Evolutionary conservation across 176 grass and related monocot genomes (phyloP).

Genomic region (Guadua angustifolia): DNA sequence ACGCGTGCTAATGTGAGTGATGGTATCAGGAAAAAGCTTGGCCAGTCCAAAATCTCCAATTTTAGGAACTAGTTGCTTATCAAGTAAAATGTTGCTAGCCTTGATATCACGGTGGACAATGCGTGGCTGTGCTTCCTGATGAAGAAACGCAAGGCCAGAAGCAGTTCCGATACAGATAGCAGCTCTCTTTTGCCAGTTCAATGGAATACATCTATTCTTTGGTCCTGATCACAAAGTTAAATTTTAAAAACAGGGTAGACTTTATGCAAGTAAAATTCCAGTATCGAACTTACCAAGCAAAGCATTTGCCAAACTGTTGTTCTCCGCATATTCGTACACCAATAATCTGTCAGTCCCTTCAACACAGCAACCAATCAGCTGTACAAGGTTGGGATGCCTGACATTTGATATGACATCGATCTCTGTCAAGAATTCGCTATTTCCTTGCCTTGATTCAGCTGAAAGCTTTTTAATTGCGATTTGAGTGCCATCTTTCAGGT

Average conservation of each 20-base stretch:
- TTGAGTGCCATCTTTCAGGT: conserved; percentile 57
- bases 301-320: conserved; percentile 65
- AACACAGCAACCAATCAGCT: conserved; percentile 65
- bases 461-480: conserved; percentile 72
- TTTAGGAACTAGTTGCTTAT: conserved; percentile 57
- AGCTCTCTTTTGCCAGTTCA: conserved; percentile 62
- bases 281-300: conserved; percentile 59
- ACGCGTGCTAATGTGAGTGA: conserved; percentile 76
- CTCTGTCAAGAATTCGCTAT: conserved; percentile 66
- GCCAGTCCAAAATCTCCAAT: conserved; percentile 79
- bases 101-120: conserved; percentile 80
- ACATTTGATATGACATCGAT: conserved; percentile 68
- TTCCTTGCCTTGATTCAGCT: conserved; percentile 70
- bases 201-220: conserved; percentile 57
- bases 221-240: conserved; percentile 50
- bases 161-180: conserved; percentile 68
- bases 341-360: conserved; percentile 54
- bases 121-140: conserved; percentile 63
- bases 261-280: conserved; percentile 17
- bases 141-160: conserved; percentile 73
- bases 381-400: conserved; percentile 76
- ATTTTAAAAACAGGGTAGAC: conserved; percentile 27
- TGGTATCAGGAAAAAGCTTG: conserved; percentile 64
- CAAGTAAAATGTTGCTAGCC: conserved; percentile 76
- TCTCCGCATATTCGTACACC: conserved; percentile 64